Percentiles rank a stretch among this genome's conserved stretches.
Evolutionary conservation across 1,284 basidiomycete species (phyloP).

Genomic region (Ceratorhiza oryzae-sativae): DNA sequence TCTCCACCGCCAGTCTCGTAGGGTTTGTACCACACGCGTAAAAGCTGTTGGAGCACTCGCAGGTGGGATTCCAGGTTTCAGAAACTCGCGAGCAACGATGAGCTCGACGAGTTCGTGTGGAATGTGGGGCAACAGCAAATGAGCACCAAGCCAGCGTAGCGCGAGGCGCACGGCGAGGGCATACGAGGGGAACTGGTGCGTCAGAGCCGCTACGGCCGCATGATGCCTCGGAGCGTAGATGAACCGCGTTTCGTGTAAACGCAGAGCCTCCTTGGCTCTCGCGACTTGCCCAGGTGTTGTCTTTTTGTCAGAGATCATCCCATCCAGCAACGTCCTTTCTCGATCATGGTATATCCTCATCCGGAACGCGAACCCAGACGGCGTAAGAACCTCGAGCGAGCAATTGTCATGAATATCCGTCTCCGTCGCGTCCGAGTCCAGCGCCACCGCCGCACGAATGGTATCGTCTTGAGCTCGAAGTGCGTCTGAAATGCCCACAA

Average conservation of each 20-base stretch:
- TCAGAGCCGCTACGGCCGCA: constrained; percentile 78
- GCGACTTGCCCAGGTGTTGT: constrained; percentile 48
- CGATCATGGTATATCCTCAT: constrained; percentile 88
- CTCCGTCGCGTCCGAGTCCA: constrained; percentile 59
- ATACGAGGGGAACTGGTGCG: constrained; percentile 81
- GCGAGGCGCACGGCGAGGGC: constrained; percentile 85
- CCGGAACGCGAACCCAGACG: constrained; percentile 87
- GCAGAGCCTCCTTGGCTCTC: constrained; percentile 68
- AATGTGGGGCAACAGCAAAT: constrained; percentile 84
- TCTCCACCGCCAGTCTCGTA: constrained; percentile 85
- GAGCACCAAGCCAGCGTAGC: constrained; percentile 91
- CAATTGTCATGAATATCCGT: constrained; percentile 74
- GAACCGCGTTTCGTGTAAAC: constrained; percentile 73
- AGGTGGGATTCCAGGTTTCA: constrained; percentile 54
- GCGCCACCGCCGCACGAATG: constrained; percentile 60
- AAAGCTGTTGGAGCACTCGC: constrained; percentile 70
- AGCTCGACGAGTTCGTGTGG: constrained; percentile 84
- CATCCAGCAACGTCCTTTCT: constrained; percentile 81
- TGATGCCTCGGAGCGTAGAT: constrained; percentile 85
- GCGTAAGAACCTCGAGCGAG: constrained; percentile 78
- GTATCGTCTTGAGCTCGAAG: constrained; percentile 57
- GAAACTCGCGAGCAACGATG: constrained; percentile 70
- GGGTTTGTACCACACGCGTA: constrained; percentile 72
- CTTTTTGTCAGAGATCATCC: constrained; percentile 58
- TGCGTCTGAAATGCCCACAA: constrained; percentile 75